phyloP scores from a whole-genome alignment of 176 grass and related monocot genomes.

The Oryza glaberrima region DNA sequence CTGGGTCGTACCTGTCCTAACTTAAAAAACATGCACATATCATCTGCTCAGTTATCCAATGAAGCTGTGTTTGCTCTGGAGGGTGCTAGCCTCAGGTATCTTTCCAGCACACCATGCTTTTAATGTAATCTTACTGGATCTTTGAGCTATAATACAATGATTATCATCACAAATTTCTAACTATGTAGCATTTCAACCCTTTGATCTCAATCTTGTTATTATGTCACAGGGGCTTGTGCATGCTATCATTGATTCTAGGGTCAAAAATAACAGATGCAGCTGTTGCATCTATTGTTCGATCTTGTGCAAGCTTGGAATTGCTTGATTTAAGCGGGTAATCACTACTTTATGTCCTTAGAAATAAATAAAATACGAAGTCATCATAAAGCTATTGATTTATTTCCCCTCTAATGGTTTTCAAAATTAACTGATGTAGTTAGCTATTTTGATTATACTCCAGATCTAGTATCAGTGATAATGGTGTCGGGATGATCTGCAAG shows the following conservation, averaged over 20 bases:
- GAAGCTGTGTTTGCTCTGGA: constrained; percentile 87
- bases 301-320: constrained; percentile 74
- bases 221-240: constrained; percentile 70
- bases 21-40: constrained; percentile 76
- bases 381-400: constrained; percentile 16
- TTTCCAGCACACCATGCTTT: constrained; percentile 19
- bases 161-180: constrained; percentile 23
- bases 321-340: constrained; percentile 97
- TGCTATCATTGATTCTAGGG: constrained; percentile 88
- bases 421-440: constrained; percentile 20
- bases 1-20: constrained; percentile 74
- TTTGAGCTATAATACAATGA: constrained; percentile 8
- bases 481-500: constrained; percentile 90
- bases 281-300: constrained; percentile 81
- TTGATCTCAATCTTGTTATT: constrained; percentile 32
- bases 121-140: neutral
- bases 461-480: constrained; percentile 93
- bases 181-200: neutral
- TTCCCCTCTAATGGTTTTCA: neutral
- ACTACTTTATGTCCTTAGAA: constrained; percentile 22
- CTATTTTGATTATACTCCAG: constrained; percentile 48
- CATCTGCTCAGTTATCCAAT: constrained; percentile 76
- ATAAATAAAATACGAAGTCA: neutral
- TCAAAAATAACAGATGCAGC: constrained; percentile 93
- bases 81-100: constrained; percentile 80